Evolutionary conservation across 2,329 filamentous ascomycete genomes (phyloP), one percentile per base, ranked within the genome.

Genomic region (Scortechinia acanthostroma): DNA sequence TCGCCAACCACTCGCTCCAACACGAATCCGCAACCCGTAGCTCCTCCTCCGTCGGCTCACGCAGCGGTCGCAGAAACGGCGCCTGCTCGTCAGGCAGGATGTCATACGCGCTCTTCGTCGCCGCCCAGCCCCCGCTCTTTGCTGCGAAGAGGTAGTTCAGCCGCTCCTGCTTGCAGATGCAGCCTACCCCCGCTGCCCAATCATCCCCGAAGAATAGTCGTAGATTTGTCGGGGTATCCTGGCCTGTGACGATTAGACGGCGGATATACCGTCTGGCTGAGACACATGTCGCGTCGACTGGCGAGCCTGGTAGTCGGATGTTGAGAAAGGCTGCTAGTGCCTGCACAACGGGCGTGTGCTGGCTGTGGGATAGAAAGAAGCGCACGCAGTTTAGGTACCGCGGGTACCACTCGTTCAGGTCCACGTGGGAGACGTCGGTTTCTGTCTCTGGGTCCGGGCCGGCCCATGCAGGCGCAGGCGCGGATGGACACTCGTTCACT

Each of bases 1-100:
- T 40, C 20, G 35, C 35, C 6, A 40, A 17, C 35, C 35, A 40
- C 20, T 40, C 35, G 17, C 35, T 40, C 35, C 35, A 40, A 15
- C 35, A 17, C 10, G 35, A 13, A 6, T 40, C 35, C 6, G 35
- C 35, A 10, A 19, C 6, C 13, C 35, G 6, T 6, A 40, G 10
- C 35, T 40, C 35, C 10, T 19, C 17, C 35, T 40, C 35, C 35
- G 35, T 13, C 13, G 35, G 35, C 10, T 40, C 17, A 17, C 35
- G 35, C 14, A 40, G 35, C 6, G 35, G 35, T 40, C 35, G 35
- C 17, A 40, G 35, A 19, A 19, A 10, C 6, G 35, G 35, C 10
- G 17, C 17, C 20, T 40, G 35, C 17, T 40, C 35, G 17, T 40
- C 35, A 17, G 35, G 35, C 10, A 40, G 35, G 20, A 40, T 40